Evolutionary conservation across 805 yeast species (phyloP), one percentile per base, ranked within the genome.

Genomic region (Ogataea ganodermae): DNA sequence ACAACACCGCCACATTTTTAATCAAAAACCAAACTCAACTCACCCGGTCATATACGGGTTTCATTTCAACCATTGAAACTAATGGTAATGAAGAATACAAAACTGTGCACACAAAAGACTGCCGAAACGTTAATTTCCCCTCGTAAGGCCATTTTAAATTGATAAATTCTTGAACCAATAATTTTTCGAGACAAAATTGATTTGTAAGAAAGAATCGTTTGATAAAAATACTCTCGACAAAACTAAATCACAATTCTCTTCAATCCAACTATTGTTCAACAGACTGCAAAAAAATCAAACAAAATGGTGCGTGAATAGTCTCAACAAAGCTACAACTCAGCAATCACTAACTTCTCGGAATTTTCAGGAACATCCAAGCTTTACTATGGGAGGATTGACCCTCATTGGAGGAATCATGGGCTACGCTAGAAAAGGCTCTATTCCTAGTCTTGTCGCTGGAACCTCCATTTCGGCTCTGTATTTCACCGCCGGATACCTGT

Each of bases 381-480:
- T 44, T 21, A 55, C 63, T 42, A 48, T 62, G 42, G 59, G 63
- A 32, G 65, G 61, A 16, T 45, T 67, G 16, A 52, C 68, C 6
- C 46, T 67, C 9, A 39, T 57, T 49, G 71, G 71, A 20, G 70
- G 70, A 24, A 36, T 59, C 21, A 56, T 62, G 56, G 71, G 69
- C 3, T 67, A 59, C 44, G 53, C 57, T 45, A 81, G 81, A 44
- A 85, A 86, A 57, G 79, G 84, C 10, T 87, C 96, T 1, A 61
- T 84, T 30, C 95, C 96, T 18, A 89, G 96, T 0, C 73, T 91
- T 45, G 69, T 81, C 40, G 96, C 92, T 1, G 97, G 97, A 32
- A 53, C 79, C 8, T 67, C 81, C 1, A 71, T 86, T 52, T 74
- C 86, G 12, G 71, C 78, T 2, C 61, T 80, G 22, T 86, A 78